phyloP scores from a whole-genome alignment of 257 asterid species.

The Solanum acaule region DNA sequence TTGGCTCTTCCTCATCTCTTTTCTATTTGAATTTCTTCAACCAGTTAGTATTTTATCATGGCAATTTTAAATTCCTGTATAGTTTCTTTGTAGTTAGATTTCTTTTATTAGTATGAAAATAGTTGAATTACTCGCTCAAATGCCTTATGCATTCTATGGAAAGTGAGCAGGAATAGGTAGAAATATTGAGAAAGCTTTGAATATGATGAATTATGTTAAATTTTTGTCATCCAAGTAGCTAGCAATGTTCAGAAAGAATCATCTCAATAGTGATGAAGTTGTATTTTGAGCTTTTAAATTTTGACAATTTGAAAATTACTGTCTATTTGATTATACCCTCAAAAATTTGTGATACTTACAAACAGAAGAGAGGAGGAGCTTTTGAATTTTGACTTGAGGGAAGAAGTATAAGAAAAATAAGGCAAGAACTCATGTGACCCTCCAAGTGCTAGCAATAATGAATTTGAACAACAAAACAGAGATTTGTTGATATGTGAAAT shows the following conservation, averaged over 20 bases:
- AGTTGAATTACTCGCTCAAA: background rate
- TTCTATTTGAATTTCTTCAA: background rate
- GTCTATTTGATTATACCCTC: background rate
- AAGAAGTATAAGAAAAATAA: background rate
- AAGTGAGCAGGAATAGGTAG: background rate
- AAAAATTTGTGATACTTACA: background rate
- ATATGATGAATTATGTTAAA: too few relatives aligned
- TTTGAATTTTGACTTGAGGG: background rate
- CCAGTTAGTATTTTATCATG: background rate
- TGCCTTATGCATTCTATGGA: background rate
- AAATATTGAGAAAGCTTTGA: too few relatives aligned
- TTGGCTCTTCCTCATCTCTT: background rate
- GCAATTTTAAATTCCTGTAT: background rate
- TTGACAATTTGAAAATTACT: background rate
- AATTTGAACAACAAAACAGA: background rate
- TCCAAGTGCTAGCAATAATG: background rate
- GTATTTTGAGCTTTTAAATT: background rate
- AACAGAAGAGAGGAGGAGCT: background rate
- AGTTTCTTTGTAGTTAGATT: background rate
- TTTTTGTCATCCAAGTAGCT: background rate
- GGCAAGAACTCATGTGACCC: background rate
- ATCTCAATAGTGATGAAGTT: background rate
- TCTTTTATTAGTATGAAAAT: too few relatives aligned
- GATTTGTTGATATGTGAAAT: background rate
- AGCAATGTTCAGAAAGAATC: background rate